Evolutionary conservation across 1,284 basidiomycete species (phyloP).

Genomic region (Cryptococcus wingfieldii): DNA sequence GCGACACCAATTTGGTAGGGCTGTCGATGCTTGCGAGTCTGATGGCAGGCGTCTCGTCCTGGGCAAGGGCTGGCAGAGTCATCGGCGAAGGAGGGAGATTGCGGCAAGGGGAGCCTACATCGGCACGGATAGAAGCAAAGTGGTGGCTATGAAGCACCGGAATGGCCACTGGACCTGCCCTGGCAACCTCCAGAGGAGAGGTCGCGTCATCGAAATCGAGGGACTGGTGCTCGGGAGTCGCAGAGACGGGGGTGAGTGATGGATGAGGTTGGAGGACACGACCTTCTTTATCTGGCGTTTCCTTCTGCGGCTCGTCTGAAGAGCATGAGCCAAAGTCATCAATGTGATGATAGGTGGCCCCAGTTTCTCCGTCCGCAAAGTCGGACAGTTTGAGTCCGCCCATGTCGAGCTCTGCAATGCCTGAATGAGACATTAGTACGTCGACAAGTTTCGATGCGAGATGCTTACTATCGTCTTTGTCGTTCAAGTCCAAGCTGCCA

Average conservation of each 20-base stretch:
- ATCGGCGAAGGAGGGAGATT: conserved; percentile 9
- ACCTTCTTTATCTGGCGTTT: not conserved
- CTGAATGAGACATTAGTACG: conserved; percentile 2
- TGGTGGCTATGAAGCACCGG: conserved; percentile 20
- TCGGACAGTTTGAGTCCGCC: conserved; percentile 35
- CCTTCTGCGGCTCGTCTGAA: not conserved
- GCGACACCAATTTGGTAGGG: not conserved
- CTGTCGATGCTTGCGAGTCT: not conserved
- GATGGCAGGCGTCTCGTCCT: not conserved
- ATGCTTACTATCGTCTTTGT: conserved; percentile 14
- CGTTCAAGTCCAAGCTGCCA: conserved; percentile 1
- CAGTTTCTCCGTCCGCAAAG: conserved; percentile 36
- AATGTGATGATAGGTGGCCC: not conserved
- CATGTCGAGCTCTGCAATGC: conserved; percentile 27
- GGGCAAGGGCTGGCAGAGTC: not conserved
- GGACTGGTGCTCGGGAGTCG: conserved; percentile 2
- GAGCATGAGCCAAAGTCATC: not conserved
- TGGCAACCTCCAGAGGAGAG: conserved; percentile 32
- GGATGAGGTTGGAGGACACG: not conserved
- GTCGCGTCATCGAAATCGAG: conserved; percentile 1
- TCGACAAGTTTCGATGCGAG: not conserved
- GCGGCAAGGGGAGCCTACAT: conserved; percentile 22
- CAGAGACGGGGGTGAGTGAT: not conserved
- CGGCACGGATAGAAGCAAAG: conserved; percentile 20
- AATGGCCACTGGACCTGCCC: conserved; percentile 37